Conservation (phyloP, 176 grass and related monocot species). For the Canna indica region DNA sequence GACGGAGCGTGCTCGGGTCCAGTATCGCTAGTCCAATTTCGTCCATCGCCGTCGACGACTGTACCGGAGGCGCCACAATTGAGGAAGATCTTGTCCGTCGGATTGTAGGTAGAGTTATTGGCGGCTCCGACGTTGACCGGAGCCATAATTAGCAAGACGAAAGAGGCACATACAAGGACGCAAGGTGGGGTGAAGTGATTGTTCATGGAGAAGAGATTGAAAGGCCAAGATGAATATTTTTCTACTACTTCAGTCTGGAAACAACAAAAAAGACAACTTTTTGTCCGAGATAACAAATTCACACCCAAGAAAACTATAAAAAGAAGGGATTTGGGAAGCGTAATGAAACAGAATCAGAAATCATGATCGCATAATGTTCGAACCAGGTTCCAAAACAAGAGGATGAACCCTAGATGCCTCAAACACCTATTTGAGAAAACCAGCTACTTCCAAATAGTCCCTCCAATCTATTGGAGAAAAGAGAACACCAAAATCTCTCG, state of each 20-base stretch:
- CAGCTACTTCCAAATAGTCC: no score
- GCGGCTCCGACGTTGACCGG: not conserved
- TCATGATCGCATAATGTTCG: no score
- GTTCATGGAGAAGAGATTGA: not conserved
- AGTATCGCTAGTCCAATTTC: constrained; percentile 43
- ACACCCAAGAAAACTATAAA: not conserved
- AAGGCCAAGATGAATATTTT: not conserved
- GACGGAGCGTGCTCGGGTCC: no score
- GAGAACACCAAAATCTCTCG: no score
- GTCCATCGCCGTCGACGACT: constrained; percentile 47
- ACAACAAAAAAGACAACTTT: not conserved
- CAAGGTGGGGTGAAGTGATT: not conserved
- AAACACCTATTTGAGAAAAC: no score
- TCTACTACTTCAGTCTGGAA: not conserved
- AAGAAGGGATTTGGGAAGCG: not conserved
- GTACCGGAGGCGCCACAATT: constrained; percentile 51
- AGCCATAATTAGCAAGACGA: not conserved
- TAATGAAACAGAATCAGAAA: not conserved
- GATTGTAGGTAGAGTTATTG: constrained; percentile 25
- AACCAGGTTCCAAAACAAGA: no score
- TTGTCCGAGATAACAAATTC: no score
- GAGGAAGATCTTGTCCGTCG: constrained; percentile 66
- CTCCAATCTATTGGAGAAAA: no score
- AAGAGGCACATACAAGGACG: not conserved
- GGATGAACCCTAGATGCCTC: no score